Percentiles rank a stretch among this genome's conserved stretches.
Evolutionary conservation across 2,329 filamentous ascomycete species (phyloP).

Genomic region (Nannizzia gypsea): DNA sequence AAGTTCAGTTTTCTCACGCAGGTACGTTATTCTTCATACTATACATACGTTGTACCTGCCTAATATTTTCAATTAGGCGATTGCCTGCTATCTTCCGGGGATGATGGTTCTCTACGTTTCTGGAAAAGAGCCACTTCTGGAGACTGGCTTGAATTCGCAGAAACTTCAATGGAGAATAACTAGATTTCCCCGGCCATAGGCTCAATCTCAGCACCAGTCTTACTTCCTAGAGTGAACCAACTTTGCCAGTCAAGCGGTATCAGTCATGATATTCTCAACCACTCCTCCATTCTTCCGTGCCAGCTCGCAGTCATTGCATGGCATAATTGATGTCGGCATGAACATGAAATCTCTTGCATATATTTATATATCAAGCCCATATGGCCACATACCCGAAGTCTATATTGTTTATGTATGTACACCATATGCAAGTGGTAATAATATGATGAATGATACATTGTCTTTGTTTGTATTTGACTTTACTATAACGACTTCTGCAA

Average conservation of each 20-base stretch:
- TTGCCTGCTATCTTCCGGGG: conserved; percentile 33
- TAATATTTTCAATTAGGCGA: conserved; percentile 23
- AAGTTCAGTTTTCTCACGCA: conserved; percentile 34
- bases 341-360: not conserved
- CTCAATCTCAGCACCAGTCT: not conserved
- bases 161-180: conserved; percentile 22
- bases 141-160: conserved; percentile 36
- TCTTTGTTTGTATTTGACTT: not conserved
- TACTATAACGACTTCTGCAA: not conserved
- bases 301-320: not conserved
- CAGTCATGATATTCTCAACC: not conserved
- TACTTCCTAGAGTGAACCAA: too few relatives aligned
- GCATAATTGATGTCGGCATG: not conserved
- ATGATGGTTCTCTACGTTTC: conserved; percentile 33
- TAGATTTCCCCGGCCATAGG: not conserved
- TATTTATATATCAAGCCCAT: not conserved
- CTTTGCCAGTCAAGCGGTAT: not conserved
- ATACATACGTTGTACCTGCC: not conserved
- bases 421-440: not conserved
- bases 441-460: not conserved
- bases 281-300: not conserved
- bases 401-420: not conserved
- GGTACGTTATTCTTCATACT: conserved; percentile 20
- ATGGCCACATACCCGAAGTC: not conserved
- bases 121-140: conserved; percentile 34